A percentile compares a stretch with the other conserved stretches of the same genome.
These are phyloP conservation scores for Mrakiaceae sp. DNA, from an alignment of 1,284 basidiomycete species.

Conservation along the genomic window DNA sequence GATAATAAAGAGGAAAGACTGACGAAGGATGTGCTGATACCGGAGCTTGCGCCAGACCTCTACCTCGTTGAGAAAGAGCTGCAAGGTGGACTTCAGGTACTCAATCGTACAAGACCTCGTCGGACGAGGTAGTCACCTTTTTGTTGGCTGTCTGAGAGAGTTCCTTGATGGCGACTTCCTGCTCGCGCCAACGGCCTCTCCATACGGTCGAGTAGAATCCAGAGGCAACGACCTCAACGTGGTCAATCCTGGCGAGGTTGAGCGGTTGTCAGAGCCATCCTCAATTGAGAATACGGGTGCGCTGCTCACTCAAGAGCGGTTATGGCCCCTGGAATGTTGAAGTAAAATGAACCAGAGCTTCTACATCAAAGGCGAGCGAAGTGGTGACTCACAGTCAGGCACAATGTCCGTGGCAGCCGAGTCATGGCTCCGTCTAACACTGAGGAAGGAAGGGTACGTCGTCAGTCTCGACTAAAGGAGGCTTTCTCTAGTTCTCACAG, in stretches of 20 bases:
- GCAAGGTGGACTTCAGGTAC: neutral
- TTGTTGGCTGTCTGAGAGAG: slow-evolving; percentile 19
- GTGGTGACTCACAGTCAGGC: neutral
- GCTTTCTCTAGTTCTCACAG: too few species aligned
- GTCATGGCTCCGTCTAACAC: neutral
- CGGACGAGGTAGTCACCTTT: slow-evolving; percentile 6
- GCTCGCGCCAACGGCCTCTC: slow-evolving; percentile 22
- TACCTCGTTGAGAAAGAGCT: slow-evolving; percentile 27
- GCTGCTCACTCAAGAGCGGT: slow-evolving; percentile 20
- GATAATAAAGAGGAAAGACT: neutral
- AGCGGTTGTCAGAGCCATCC: too few species aligned
- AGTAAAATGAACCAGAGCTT: neutral
- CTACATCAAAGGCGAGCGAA: neutral
- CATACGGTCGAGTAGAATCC: slow-evolving; percentile 24
- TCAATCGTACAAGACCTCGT: too few species aligned
- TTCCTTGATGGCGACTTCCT: slow-evolving; percentile 26
- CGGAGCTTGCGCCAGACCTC: slow-evolving; percentile 25
- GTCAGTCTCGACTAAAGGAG: too few species aligned
- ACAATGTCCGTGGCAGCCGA: neutral
- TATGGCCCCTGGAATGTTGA: slow-evolving; percentile 21
- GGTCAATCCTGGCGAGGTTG: neutral
- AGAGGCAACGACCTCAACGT: slow-evolving; percentile 7
- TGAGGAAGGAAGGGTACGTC: too few species aligned
- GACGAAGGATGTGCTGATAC: slow-evolving; percentile 21
- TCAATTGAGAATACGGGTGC: neutral